Conservation (phyloP, 352 stramenopile genomes). For the Bremia lactucae region DNA sequence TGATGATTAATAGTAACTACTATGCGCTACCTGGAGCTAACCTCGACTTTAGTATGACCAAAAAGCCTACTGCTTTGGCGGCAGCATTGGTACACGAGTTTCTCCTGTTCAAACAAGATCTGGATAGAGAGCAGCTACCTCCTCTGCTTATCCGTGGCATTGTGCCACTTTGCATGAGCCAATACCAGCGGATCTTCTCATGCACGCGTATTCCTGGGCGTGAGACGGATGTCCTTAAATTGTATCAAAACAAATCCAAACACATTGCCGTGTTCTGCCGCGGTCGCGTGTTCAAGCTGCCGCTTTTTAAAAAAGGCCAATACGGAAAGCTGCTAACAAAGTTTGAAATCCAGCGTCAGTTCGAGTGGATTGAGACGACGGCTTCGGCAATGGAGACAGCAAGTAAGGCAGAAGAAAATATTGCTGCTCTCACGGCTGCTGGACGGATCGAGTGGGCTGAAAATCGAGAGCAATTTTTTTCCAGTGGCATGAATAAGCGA, state of each 20-base stretch:
- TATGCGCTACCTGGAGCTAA: constrained; percentile 71
- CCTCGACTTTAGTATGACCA: constrained; percentile 46
- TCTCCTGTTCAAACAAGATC: constrained; percentile 78
- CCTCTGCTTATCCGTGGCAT: constrained; percentile 77
- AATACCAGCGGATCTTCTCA: constrained; percentile 86
- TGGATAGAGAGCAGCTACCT: constrained; percentile 75
- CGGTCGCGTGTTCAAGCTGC: constrained; percentile 85
- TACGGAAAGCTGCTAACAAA: constrained; percentile 60
- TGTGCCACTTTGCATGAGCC: constrained; percentile 85
- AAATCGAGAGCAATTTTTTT: constrained; percentile 83
- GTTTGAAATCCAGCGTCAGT: constrained; percentile 74
- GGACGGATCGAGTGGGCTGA: constrained; percentile 83
- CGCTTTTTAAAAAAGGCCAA: constrained; percentile 70
- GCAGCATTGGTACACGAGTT: constrained; percentile 68
- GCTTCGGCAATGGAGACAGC: constrained; percentile 25
- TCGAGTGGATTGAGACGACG: constrained; percentile 57
- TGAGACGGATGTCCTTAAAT: constrained; percentile 74
- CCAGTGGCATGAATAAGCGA: constrained; percentile 80
- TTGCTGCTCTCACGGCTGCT: constrained; percentile 71
- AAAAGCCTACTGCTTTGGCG: constrained; percentile 51
- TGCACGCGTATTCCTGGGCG: constrained; percentile 83
- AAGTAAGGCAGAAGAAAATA: constrained; percentile 33
- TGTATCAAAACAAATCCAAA: constrained; percentile 67
- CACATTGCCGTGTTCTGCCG: constrained; percentile 82
- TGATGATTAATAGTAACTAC: constrained; percentile 91